Conservation (phyloP, 129 eudicot species). For the Deinandra increscens region DNA sequence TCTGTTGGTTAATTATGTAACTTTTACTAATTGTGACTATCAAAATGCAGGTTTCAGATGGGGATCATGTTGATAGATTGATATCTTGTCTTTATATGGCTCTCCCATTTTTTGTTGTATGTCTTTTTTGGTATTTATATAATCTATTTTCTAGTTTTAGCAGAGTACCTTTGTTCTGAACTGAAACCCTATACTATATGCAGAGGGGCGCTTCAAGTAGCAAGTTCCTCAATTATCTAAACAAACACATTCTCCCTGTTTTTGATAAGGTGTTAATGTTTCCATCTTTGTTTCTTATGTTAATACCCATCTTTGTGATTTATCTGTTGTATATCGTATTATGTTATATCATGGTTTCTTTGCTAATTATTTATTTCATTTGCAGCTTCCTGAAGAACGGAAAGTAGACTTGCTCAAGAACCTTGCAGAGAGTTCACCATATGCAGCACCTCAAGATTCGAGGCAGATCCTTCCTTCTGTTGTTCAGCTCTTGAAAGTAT, state of each 20-base stretch:
- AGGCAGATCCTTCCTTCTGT: slow-evolving; percentile 86
- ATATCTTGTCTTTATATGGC: slow-evolving; percentile 93
- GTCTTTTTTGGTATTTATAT: slow-evolving; percentile 1
- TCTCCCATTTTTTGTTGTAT: slow-evolving; percentile 77
- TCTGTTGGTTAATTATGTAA: neutral
- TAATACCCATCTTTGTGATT: neutral
- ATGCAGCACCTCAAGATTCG: slow-evolving; percentile 78
- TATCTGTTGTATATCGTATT: neutral
- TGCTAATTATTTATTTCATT: neutral
- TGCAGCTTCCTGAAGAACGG: slow-evolving; percentile 83
- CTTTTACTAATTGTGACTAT: slow-evolving; percentile 19
- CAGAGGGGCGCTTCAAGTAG: slow-evolving; percentile 98
- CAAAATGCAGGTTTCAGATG: slow-evolving; percentile 68
- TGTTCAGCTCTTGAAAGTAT: slow-evolving; percentile 77
- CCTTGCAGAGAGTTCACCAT: slow-evolving; percentile 92
- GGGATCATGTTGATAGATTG: slow-evolving; percentile 80
- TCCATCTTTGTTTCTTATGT: slow-evolving; percentile 2
- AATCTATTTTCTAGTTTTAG: neutral
- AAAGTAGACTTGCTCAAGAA: slow-evolving; percentile 87
- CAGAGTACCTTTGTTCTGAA: slow-evolving; percentile 10
- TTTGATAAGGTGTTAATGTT: slow-evolving; percentile 69
- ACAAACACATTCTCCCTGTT: slow-evolving; percentile 83
- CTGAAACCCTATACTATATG: slow-evolving; percentile 26
- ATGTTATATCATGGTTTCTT: neutral
- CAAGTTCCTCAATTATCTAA: slow-evolving; percentile 78